A percentile compares a stretch with the other conserved stretches of the same genome.
These are phyloP conservation scores for Daldinia bambusicola DNA, from an alignment of 495 filamentous ascomycete species.

Conservation along the genomic window DNA sequence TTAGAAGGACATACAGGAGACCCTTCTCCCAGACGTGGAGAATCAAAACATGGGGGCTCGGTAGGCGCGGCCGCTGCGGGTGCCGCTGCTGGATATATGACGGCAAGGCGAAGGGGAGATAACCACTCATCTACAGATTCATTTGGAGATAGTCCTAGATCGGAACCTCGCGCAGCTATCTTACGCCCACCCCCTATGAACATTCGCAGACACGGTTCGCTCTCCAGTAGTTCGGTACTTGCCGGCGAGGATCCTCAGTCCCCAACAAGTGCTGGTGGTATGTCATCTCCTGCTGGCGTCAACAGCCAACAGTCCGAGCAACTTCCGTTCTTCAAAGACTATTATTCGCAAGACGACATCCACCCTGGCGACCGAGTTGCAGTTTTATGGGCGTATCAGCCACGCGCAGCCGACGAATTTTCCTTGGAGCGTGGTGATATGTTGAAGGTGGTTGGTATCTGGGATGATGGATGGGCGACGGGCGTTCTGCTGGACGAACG, in stretches of 20 bases:
- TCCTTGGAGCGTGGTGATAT: conserved; percentile 95
- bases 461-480: conserved; percentile 99
- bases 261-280: conserved; percentile 77
- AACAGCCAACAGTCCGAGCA: conserved; percentile 95
- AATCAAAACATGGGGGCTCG: conserved; percentile 47
- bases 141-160: conserved; percentile 80
- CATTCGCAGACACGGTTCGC: conserved; percentile 77
- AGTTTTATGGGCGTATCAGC: conserved; percentile 96
- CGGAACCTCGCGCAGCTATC: conserved; percentile 67
- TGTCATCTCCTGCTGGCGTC: conserved; percentile 83
- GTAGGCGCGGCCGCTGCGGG: conserved; percentile 50
- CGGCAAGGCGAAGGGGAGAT: conserved; percentile 63
- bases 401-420: conserved; percentile 93
- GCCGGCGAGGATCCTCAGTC: conserved; percentile 76
- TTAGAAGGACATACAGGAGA: conserved; percentile 76
- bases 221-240: conserved; percentile 86
- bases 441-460: conserved; percentile 98
- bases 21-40: conserved; percentile 63
- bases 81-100: conserved; percentile 49
- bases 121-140: conserved; percentile 84
- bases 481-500: conserved; percentile 83
- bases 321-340: conserved; percentile 94
- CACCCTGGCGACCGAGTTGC: conserved; percentile 90
- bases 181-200: conserved; percentile 70
- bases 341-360: conserved; percentile 97